Percentiles rank a stretch among this genome's conserved stretches.
Evolutionary conservation across 495 filamentous ascomycete genomes (phyloP).

Genomic region (Neurospora sp.): DNA sequence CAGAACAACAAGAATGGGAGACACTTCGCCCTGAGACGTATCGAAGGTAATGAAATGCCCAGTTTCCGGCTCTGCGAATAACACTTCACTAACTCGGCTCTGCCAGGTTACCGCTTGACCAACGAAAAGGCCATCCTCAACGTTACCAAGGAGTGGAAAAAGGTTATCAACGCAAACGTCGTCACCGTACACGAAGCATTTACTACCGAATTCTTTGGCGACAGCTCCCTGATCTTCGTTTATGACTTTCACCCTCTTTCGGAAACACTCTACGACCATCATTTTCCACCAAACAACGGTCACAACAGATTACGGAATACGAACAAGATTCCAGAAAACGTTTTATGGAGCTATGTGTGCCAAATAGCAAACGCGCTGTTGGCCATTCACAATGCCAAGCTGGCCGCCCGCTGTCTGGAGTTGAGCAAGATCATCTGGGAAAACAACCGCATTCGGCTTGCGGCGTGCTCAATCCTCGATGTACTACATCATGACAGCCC

Average conservation of each 20-base stretch:
- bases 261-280: constrained; percentile 79
- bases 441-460: constrained; percentile 77
- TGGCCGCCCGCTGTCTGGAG: constrained; percentile 78
- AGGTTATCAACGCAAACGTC: constrained; percentile 68
- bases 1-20: constrained; percentile 76
- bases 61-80: neutral
- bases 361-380: constrained; percentile 87
- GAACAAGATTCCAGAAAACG: constrained; percentile 57
- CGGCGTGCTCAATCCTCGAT: constrained; percentile 77
- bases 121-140: constrained; percentile 80
- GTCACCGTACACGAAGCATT: constrained; percentile 88
- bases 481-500: constrained; percentile 68
- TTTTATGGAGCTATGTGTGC: constrained; percentile 85
- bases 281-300: constrained; percentile 52
- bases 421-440: constrained; percentile 77
- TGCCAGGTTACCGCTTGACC: constrained; percentile 50
- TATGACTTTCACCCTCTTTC: constrained; percentile 87
- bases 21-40: constrained; percentile 69
- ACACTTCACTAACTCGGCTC: neutral
- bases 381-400: constrained; percentile 66
- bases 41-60: constrained; percentile 47
- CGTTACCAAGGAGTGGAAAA: constrained; percentile 79
- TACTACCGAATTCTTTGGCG: constrained; percentile 84
- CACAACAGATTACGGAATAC: constrained; percentile 34
- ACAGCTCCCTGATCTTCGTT: constrained; percentile 89